Evolutionary conservation across 1,139 yeast species (phyloP).

Genomic region (Nematodospora anomalae): DNA sequence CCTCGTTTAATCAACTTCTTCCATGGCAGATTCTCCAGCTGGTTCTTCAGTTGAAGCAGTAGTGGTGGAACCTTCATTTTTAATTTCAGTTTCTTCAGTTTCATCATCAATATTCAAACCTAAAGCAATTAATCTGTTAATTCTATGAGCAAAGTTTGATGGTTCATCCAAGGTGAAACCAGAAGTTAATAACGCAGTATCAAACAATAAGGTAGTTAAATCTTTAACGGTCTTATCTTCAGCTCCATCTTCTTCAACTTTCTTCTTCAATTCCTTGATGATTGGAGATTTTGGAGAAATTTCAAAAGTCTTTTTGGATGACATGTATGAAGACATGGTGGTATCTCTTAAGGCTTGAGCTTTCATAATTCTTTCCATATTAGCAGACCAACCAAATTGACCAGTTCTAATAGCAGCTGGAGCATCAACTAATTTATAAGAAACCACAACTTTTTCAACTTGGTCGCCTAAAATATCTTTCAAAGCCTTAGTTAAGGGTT

Average conservation of each 20-base stretch:
- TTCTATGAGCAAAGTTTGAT: conserved; percentile 94
- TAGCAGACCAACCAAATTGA: conserved; percentile 99
- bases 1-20: conserved; percentile 84
- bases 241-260: conserved; percentile 96
- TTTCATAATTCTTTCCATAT: conserved; percentile 99
- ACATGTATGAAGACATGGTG: conserved; percentile 98
- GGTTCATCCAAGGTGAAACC: conserved; percentile 99
- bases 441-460: conserved; percentile 98
- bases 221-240: conserved; percentile 99
- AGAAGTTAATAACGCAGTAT: conserved; percentile 96
- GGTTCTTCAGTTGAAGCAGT: conserved; percentile 60
- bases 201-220: conserved; percentile 92
- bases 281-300: conserved; percentile 96
- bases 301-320: conserved; percentile 98
- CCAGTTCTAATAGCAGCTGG: conserved; percentile 99
- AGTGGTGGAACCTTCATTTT: conserved; percentile 50
- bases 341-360: conserved; percentile 99
- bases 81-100: conserved; percentile 51
- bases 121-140: conserved; percentile 95
- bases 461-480: conserved; percentile 97
- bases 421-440: conserved; percentile 95
- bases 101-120: conserved; percentile 98
- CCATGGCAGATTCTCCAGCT: conserved; percentile 93
- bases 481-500: conserved; percentile 90
- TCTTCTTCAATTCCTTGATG: conserved; percentile 91